Percentiles rank a stretch among this genome's conserved stretches.
phyloP scores from a whole-genome alignment of 768 basidiomycete species.

The Hemileccinum rubropunctum region DNA sequence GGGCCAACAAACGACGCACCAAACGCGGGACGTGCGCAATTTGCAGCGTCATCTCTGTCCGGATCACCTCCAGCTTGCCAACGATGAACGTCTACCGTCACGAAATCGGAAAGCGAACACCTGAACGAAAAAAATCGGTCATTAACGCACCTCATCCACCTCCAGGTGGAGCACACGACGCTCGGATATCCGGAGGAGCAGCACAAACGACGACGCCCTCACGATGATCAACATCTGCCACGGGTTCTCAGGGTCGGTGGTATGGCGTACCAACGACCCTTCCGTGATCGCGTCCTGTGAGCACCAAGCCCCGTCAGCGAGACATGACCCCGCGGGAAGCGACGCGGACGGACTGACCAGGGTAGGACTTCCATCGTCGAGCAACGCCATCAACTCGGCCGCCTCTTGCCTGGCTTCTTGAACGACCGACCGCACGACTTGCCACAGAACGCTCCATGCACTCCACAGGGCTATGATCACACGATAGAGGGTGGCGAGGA shows the following conservation, averaged over 20 bases:
- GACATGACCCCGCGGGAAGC: no score
- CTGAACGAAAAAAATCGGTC: no score
- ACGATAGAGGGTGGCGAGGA: conserved; percentile 6
- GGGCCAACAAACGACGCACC: conserved; percentile 14
- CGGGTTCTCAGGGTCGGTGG: not conserved
- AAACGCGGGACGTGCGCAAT: conserved; percentile 13
- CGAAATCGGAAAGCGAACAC: no score
- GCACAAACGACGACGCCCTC: conserved; percentile 16
- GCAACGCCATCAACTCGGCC: conserved; percentile 9
- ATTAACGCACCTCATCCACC: conserved; percentile 9
- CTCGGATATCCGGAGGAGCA: conserved; percentile 18
- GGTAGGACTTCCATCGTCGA: conserved; percentile 4
- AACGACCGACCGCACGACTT: conserved; percentile 6
- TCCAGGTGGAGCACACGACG: conserved; percentile 22
- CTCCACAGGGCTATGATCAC: conserved; percentile 6
- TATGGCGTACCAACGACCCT: not conserved
- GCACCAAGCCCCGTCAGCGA: not conserved
- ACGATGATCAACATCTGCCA: conserved; percentile 23
- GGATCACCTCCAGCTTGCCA: conserved; percentile 21
- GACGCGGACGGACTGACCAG: conserved; percentile 9
- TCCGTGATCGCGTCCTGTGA: conserved; percentile 8
- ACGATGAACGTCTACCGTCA: conserved; percentile 13
- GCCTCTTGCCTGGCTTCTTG: conserved; percentile 19
- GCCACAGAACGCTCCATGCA: conserved; percentile 12
- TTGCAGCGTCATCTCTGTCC: conserved; percentile 9